A percentile compares a stretch with the other conserved stretches of the same genome.
phyloP scores from a whole-genome alignment of 768 basidiomycete species.

The Boletus coccyginus region DNA sequence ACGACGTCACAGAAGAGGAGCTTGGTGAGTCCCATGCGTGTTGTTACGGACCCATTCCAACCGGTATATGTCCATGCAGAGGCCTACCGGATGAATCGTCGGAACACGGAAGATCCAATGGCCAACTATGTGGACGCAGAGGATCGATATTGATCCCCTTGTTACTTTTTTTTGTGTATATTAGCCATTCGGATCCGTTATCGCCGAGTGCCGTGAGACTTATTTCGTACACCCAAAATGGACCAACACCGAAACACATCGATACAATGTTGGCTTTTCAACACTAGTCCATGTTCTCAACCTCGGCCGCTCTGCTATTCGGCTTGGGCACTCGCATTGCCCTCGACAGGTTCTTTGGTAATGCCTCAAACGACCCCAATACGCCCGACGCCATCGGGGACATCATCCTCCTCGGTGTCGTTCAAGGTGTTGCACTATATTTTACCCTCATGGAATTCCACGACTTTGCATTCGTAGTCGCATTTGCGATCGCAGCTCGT shows the following conservation, averaged over 20 bases:
- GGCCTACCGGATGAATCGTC: conserved; percentile 82
- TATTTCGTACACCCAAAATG: conserved; percentile 22
- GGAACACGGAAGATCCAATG: conserved; percentile 85
- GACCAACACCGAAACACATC: conserved; percentile 15
- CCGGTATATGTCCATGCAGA: conserved; percentile 45
- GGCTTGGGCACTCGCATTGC: conserved; percentile 73
- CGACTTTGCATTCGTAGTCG: conserved; percentile 53
- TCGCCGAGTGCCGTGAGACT: background rate
- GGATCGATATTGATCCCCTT: conserved; percentile 12
- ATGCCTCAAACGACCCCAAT: conserved; percentile 32
- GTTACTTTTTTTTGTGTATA: background rate
- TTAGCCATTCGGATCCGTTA: background rate
- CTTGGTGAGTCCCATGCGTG: conserved; percentile 50
- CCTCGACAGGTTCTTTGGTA: conserved; percentile 54
- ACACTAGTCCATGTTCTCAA: conserved; percentile 42
- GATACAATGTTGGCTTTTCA: conserved; percentile 17
- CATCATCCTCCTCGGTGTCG: conserved; percentile 64
- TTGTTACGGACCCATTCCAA: conserved; percentile 4
- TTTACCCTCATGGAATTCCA: conserved; percentile 56
- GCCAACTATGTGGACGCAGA: conserved; percentile 80
- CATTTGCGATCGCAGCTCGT: conserved; percentile 55
- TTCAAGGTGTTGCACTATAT: conserved; percentile 75
- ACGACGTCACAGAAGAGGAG: conserved; percentile 89
- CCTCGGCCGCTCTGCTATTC: conserved; percentile 66
- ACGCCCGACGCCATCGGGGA: conserved; percentile 45